A percentile compares a stretch with the other conserved stretches of the same genome.
These are phyloP conservation scores for Tolypocladium amazonense DNA, from an alignment of 2,329 filamentous ascomycete genomes.

Conservation along the genomic window DNA sequence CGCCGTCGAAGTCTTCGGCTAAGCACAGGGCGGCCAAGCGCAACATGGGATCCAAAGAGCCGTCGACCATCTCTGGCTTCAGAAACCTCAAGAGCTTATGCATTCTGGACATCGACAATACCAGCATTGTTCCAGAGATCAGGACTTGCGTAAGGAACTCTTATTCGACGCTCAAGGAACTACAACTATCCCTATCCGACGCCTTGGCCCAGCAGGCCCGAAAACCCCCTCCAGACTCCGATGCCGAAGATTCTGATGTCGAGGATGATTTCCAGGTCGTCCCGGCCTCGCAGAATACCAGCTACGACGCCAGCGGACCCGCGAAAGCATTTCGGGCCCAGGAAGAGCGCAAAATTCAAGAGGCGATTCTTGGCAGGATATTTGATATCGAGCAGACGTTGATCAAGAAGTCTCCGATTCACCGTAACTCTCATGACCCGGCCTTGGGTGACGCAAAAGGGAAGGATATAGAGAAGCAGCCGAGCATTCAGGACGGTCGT, in stretches of 20 bases:
- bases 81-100: slow-evolving; percentile 40
- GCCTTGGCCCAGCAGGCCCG: slow-evolving; percentile 32
- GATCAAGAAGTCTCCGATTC: slow-evolving; percentile 22
- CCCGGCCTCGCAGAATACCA: slow-evolving; percentile 18
- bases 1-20: slow-evolving; percentile 21
- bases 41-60: slow-evolving; percentile 20
- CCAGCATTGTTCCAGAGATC: slow-evolving; percentile 46
- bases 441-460: slow-evolving; percentile 5
- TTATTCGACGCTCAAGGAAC: slow-evolving; percentile 38
- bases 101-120: slow-evolving; percentile 49
- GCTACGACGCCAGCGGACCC: slow-evolving; percentile 28
- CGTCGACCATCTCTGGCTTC: slow-evolving; percentile 47
- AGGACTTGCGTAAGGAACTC: slow-evolving; percentile 44
- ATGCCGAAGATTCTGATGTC: slow-evolving; percentile 38
- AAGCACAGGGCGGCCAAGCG: slow-evolving; percentile 25
- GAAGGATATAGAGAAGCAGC: slow-evolving; percentile 11
- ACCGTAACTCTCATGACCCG: slow-evolving; percentile 11
- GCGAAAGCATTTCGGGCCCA: slow-evolving; percentile 36
- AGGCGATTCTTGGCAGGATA: slow-evolving; percentile 39
- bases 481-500: slow-evolving; percentile 12
- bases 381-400: slow-evolving; percentile 37
- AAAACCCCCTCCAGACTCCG: slow-evolving; percentile 24
- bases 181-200: slow-evolving; percentile 50
- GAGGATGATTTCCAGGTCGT: slow-evolving; percentile 44
- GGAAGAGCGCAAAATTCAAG: slow-evolving; percentile 44